Evolutionary conservation across 345 rosid species (phyloP).

Genomic region (Combretum micranthum): DNA sequence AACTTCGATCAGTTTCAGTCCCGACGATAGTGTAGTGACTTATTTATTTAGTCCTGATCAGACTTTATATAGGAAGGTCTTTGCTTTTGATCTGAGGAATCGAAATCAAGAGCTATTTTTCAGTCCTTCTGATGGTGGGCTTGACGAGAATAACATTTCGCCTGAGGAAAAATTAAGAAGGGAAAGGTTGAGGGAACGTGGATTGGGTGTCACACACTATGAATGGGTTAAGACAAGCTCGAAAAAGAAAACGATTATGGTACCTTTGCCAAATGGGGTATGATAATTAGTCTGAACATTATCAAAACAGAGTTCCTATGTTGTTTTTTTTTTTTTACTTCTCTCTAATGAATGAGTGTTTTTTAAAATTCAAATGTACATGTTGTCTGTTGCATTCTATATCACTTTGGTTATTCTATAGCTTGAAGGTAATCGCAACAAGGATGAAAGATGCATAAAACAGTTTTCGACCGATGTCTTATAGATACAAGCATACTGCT

Average conservation of each 20-base stretch:
- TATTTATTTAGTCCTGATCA: slow-evolving; percentile 77
- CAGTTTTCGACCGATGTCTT: too few species aligned
- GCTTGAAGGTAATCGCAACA: too few species aligned
- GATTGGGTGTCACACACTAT: slow-evolving; percentile 84
- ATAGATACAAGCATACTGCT: too few species aligned
- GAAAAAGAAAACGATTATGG: slow-evolving; percentile 64
- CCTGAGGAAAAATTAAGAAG: slow-evolving; percentile 86
- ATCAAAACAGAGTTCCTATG: too few species aligned
- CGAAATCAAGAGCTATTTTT: slow-evolving; percentile 57
- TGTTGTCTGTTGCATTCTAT: not conserved
- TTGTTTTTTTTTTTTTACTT: not conserved
- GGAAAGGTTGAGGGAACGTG: slow-evolving; percentile 87
- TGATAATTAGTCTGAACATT: slow-evolving; percentile 16
- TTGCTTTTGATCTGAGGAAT: slow-evolving; percentile 50
- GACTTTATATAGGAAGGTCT: slow-evolving; percentile 63
- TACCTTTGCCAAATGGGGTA: slow-evolving; percentile 96
- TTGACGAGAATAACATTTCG: slow-evolving; percentile 82
- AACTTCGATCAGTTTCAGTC: slow-evolving; percentile 70
- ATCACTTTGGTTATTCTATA: too few species aligned
- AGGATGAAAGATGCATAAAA: too few species aligned
- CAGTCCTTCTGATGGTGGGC: slow-evolving; percentile 85
- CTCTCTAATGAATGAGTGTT: not conserved
- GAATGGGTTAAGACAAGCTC: slow-evolving; percentile 83
- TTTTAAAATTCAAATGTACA: not conserved
- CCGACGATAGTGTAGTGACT: slow-evolving; percentile 61